phyloP scores from a whole-genome alignment of 2,329 filamentous ascomycete species.

The Penicillium freii region DNA sequence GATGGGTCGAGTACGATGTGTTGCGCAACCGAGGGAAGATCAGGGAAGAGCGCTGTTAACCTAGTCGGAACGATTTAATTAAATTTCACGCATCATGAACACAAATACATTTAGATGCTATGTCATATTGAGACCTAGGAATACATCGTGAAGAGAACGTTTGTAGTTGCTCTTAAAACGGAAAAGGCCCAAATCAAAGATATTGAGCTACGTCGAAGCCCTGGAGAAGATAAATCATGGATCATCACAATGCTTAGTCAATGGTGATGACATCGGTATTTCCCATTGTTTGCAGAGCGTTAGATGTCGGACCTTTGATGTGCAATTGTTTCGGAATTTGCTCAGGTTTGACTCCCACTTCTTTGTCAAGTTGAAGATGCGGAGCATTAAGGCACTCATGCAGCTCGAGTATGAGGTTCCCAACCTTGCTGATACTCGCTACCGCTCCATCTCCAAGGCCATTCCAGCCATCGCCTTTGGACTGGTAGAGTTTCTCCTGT shows the following conservation, averaged over 20 bases:
- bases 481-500: slow-evolving; percentile 35
- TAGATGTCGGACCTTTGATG: neutral
- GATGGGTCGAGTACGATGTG: slow-evolving; percentile 86
- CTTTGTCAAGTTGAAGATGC: slow-evolving; percentile 13
- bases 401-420: slow-evolving; percentile 34
- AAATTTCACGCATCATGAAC: slow-evolving; percentile 7
- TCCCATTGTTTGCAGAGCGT: slow-evolving; percentile 8
- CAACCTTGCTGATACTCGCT: slow-evolving; percentile 33
- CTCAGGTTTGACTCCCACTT: slow-evolving; percentile 4
- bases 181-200: neutral
- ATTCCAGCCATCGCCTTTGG: slow-evolving; percentile 41
- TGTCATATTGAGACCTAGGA: slow-evolving; percentile 20
- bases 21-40: slow-evolving; percentile 59
- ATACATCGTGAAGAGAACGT: slow-evolving; percentile 21
- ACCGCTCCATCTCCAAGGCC: slow-evolving; percentile 41
- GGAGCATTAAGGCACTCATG: slow-evolving; percentile 30
- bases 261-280: slow-evolving; percentile 39
- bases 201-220: neutral
- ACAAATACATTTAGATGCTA: slow-evolving; percentile 3
- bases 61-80: neutral
- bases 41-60: slow-evolving; percentile 61
- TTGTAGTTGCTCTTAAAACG: slow-evolving; percentile 1
- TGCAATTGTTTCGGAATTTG: slow-evolving; percentile 1
- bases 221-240: neutral
- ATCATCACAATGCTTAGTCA: slow-evolving; percentile 25